Conservation (phyloP, 108 stramenopile species). For the Cyclotella baltica region DNA sequence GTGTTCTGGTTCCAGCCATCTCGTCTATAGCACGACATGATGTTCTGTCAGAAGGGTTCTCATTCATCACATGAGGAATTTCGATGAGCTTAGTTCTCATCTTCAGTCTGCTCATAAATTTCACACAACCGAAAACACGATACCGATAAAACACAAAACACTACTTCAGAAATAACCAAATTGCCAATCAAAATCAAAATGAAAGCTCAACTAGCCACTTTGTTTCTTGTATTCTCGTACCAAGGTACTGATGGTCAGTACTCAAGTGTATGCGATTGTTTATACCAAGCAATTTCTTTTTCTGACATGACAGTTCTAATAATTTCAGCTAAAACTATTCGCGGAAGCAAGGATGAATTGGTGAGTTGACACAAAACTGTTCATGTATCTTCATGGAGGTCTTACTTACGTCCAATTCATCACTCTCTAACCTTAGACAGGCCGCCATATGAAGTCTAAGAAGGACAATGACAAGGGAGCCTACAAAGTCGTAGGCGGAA, state of each 20-base stretch:
- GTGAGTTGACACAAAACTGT: background rate
- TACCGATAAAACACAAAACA: no score
- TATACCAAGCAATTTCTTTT: background rate
- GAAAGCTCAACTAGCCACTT: background rate
- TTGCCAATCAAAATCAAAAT: background rate
- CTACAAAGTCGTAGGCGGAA: background rate
- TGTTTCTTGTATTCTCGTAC: background rate
- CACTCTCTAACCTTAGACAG: background rate
- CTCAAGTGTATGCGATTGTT: background rate
- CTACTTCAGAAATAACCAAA: no score
- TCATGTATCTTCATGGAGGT: background rate
- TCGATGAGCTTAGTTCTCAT: no score
- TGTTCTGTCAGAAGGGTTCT: no score
- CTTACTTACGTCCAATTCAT: background rate
- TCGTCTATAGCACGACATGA: no score
- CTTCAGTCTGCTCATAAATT: no score
- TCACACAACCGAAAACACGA: no score
- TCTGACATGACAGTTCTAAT: background rate
- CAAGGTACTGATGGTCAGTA: constrained; percentile 4
- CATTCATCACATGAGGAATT: no score
- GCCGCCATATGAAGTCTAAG: background rate
- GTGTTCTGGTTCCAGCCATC: no score
- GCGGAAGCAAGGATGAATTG: background rate
- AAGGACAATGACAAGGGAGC: constrained; percentile 3
- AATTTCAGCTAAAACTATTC: background rate